Evolutionary conservation across 2,329 filamentous ascomycete genomes (phyloP).

Genomic region (Xylariaceae sp.): DNA sequence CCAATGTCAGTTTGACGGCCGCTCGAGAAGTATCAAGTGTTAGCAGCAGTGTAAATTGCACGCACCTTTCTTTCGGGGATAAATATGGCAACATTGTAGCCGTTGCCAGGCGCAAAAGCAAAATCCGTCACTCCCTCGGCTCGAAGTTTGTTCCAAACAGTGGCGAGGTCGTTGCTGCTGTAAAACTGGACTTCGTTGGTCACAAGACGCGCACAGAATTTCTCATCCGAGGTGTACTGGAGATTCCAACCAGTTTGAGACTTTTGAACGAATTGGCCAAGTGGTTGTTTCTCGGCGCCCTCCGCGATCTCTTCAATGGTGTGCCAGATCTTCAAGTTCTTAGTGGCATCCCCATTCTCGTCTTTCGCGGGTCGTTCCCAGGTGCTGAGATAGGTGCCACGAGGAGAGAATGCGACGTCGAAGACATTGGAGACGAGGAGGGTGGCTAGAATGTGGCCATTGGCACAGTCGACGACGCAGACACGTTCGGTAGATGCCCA

Average conservation of each 20-base stretch:
- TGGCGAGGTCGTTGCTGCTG: slow-evolving; percentile 76
- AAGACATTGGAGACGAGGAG: slow-evolving; percentile 80
- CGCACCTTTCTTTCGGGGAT: slow-evolving; percentile 88
- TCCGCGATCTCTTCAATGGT: slow-evolving; percentile 64
- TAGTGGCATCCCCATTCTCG: slow-evolving; percentile 83
- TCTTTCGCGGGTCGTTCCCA: slow-evolving; percentile 95
- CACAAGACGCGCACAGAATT: slow-evolving; percentile 84
- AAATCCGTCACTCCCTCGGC: slow-evolving; percentile 89
- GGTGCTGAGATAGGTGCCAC: slow-evolving; percentile 88
- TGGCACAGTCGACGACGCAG: slow-evolving; percentile 74
- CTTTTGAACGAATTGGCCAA: slow-evolving; percentile 93
- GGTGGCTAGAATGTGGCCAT: slow-evolving; percentile 66
- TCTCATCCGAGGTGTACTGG: slow-evolving; percentile 92
- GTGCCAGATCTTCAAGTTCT: slow-evolving; percentile 96
- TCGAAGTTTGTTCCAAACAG: slow-evolving; percentile 91
- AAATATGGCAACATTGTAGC: slow-evolving; percentile 89
- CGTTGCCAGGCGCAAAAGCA: slow-evolving; percentile 81
- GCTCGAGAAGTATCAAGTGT: neutral
- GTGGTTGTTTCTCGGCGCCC: slow-evolving; percentile 61
- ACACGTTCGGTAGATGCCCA: slow-evolving; percentile 89
- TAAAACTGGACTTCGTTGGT: slow-evolving; percentile 99
- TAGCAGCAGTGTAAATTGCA: slow-evolving; percentile 1
- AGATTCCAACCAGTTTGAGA: slow-evolving; percentile 93
- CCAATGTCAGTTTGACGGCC: slow-evolving; percentile 2
- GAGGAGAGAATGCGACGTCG: slow-evolving; percentile 89